phyloP scores from a whole-genome alignment of 768 basidiomycete genomes.

The Flagelloscypha sp. region DNA sequence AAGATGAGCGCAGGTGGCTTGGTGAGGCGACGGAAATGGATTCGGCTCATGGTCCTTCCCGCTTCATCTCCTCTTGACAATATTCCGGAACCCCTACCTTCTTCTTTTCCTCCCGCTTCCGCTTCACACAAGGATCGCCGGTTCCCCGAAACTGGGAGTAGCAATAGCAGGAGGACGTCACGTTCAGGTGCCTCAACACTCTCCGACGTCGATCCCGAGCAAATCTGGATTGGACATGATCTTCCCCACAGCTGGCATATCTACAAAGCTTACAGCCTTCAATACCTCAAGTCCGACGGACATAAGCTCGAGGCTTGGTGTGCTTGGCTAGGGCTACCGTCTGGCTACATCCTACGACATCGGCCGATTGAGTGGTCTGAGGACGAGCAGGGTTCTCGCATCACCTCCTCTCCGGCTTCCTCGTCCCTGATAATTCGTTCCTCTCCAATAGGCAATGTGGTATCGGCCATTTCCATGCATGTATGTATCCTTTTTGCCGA shows the following conservation, averaged over 20 bases:
- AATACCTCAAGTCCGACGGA: constrained; percentile 52
- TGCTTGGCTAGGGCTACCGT: constrained; percentile 47
- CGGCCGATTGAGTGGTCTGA: constrained; percentile 38
- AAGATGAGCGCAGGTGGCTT: constrained; percentile 55
- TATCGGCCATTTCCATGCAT: constrained; percentile 46
- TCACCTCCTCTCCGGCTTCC: constrained; percentile 12
- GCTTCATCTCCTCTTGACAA: constrained; percentile 15
- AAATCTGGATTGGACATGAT: constrained; percentile 49
- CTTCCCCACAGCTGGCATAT: constrained; percentile 51
- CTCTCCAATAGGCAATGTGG: constrained; percentile 36
- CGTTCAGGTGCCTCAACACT: no score
- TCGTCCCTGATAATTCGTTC: constrained; percentile 11
- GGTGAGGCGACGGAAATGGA: constrained; percentile 76
- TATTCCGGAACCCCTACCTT: constrained; percentile 14
- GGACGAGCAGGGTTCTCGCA: constrained; percentile 27
- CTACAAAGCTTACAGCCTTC: constrained; percentile 46
- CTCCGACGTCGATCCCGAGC: constrained; percentile 19
- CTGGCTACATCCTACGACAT: constrained; percentile 25
- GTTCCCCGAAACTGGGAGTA: constrained; percentile 5
- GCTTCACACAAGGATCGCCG: constrained; percentile 17
- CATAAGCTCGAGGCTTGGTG: constrained; percentile 71
- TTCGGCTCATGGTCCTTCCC: constrained; percentile 76
- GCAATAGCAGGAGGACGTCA: no score
- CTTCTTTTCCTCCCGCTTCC: constrained; percentile 23
- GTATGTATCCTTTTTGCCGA: constrained; percentile 33